Conservation (phyloP, 2,329 filamentous ascomycete species). For the Fusarium nanum region DNA sequence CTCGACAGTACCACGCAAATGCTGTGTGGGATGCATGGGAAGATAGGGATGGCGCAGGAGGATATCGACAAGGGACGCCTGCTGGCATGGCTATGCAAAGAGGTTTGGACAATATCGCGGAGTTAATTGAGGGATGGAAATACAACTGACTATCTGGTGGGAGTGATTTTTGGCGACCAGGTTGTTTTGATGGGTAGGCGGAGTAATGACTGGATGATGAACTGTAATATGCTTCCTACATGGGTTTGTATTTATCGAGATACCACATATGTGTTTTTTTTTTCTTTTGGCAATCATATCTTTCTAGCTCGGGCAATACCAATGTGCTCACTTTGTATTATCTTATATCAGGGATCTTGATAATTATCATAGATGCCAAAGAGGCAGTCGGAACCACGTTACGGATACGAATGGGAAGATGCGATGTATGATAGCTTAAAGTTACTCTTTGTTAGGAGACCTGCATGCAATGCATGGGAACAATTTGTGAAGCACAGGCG, state of each 20-base stretch:
- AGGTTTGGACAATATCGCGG: slow-evolving; percentile 44
- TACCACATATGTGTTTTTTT: slow-evolving; percentile 41
- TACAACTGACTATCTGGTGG: slow-evolving; percentile 36
- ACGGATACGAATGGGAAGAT: slow-evolving; percentile 14
- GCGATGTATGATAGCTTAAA: background rate
- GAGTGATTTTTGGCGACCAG: slow-evolving; percentile 21
- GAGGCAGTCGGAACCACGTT: background rate
- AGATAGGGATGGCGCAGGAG: slow-evolving; percentile 41
- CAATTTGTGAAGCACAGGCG: background rate
- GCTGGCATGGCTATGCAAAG: slow-evolving; percentile 46
- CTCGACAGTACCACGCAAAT: slow-evolving; percentile 44
- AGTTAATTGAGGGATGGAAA: slow-evolving; percentile 46
- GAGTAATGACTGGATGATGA: slow-evolving; percentile 11
- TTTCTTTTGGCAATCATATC: background rate
- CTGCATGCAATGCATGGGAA: slow-evolving; percentile 8
- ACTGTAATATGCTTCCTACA: slow-evolving; percentile 23
- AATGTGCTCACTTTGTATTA: background rate
- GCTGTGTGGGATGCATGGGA: slow-evolving; percentile 47
- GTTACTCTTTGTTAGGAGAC: background rate
- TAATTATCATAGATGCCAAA: background rate
- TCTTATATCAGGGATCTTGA: background rate
- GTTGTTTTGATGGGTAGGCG: background rate
- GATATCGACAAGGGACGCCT: slow-evolving; percentile 46
- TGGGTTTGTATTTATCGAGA: slow-evolving; percentile 23
- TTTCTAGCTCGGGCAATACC: background rate